A percentile compares a stretch with the other conserved stretches of the same genome.
Evolutionary conservation across 305 asterid genomes (phyloP).

Genomic region (Plantago lanceolata): DNA sequence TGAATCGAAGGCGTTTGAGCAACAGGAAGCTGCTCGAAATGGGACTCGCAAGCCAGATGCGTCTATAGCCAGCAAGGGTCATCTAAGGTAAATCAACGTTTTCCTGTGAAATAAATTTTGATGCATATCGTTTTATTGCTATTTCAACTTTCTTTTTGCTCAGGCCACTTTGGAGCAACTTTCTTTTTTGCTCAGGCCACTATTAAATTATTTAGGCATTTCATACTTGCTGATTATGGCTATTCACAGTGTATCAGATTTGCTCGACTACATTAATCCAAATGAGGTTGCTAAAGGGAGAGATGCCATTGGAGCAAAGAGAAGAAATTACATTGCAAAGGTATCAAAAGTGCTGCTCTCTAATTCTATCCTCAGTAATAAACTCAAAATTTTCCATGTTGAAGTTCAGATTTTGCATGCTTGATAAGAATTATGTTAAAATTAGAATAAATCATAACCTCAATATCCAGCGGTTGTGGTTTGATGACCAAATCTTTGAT

Average conservation of each 20-base stretch:
- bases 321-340: conserved; percentile 62
- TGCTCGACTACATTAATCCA: conserved; percentile 95
- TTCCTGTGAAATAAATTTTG: conserved; percentile 14
- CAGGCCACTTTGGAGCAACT: background rate
- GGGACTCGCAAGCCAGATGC: conserved; percentile 97
- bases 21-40: conserved; percentile 97
- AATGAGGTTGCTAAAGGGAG: conserved; percentile 75
- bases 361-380: conserved; percentile 10
- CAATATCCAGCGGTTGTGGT: background rate
- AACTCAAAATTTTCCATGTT: background rate
- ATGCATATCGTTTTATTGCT: conserved; percentile 18
- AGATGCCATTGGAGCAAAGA: conserved; percentile 62
- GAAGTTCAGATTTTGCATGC: background rate
- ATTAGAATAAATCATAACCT: no score
- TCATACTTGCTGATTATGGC: conserved; percentile 25
- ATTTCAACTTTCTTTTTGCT: background rate
- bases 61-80: conserved; percentile 98
- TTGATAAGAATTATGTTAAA: background rate
- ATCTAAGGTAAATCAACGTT: conserved; percentile 59
- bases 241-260: conserved; percentile 81
- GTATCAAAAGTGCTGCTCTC: conserved; percentile 33
- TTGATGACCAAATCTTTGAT: background rate
- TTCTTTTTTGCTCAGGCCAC: background rate
- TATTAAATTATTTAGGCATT: background rate
- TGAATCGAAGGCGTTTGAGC: conserved; percentile 96